Conservation (phyloP, 2,329 filamentous ascomycete species). For the Apiospora rasikravindrae region DNA sequence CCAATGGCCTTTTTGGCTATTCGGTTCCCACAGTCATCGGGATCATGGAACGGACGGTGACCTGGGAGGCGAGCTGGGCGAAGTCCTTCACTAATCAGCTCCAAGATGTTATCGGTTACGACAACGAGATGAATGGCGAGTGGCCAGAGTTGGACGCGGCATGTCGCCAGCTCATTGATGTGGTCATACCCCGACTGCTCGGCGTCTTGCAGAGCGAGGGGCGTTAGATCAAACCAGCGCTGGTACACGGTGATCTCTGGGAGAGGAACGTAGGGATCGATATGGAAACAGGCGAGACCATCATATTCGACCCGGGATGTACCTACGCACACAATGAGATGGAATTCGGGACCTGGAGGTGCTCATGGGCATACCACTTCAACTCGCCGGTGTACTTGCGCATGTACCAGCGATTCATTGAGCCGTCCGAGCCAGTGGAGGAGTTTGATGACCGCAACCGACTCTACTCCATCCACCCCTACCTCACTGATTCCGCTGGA, state of each 20-base stretch:
- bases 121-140: slow-evolving; percentile 27
- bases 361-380: slow-evolving; percentile 26
- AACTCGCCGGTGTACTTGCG: slow-evolving; percentile 25
- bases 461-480: slow-evolving; percentile 28
- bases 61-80: slow-evolving; percentile 29
- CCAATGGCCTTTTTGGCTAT: slow-evolving; percentile 29
- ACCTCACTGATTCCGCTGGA: slow-evolving; percentile 30
- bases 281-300: slow-evolving; percentile 28
- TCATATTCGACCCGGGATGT: slow-evolving; percentile 43
- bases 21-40: slow-evolving; percentile 25
- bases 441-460: slow-evolving; percentile 31
- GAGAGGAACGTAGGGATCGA: slow-evolving; percentile 45
- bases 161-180: neutral
- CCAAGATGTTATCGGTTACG: slow-evolving; percentile 26
- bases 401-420: slow-evolving; percentile 24
- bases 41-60: slow-evolving; percentile 22
- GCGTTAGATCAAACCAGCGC: neutral
- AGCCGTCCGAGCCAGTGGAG: slow-evolving; percentile 27
- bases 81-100: slow-evolving; percentile 30
- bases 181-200: neutral
- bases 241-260: slow-evolving; percentile 33
- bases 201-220: neutral
- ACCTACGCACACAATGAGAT: slow-evolving; percentile 48
- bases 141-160: slow-evolving; percentile 28
- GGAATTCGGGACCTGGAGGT: slow-evolving; percentile 24